Evolutionary conservation across 1,284 basidiomycete genomes (phyloP), one percentile per base, ranked within the genome.

Genomic region (Phellinidium pouzarii): DNA sequence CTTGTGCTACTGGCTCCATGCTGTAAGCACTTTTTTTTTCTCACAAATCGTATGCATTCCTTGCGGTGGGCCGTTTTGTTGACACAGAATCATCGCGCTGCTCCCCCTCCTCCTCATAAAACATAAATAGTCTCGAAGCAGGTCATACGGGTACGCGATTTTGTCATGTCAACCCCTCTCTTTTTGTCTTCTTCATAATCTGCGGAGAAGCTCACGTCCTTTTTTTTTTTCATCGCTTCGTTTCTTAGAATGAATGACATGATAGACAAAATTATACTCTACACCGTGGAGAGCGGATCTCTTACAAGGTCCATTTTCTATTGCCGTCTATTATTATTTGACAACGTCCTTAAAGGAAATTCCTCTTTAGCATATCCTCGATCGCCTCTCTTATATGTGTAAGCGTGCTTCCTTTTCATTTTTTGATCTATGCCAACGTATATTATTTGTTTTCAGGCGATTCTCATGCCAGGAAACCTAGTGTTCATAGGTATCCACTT

Each of bases 401-500:
- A 43, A 47, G 54, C 7, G 7, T 9, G 19, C 5, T 29, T 22
- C 1, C 4, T 25, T 7, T 25, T 17, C 20, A 19, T 36, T 9
- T 19, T 31, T n/a, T 19, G 14, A 22, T 42, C 19, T 7, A 3
- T 23, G 5, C 11, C 40, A n/a, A 26, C 9, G 38, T 20, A n/a
- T n/a, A n/a, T 34, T 26, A 26, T 42, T 23, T 14, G 12, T 46
- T 14, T 11, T 2, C 29, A 55, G 54, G 54, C 42, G 6, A 36
- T 52, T 1, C 48, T 43, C 12, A 55, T 55, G 54, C 54, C 54
- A 23, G 50, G 54, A 34, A 55, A 55, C 29, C 50, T 55, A 7
- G 44, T 55, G n/a, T 55, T 55, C 29, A 55, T 55, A 5, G 54
- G 38, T 3, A 50, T 55, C 9, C 54, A 55, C 19, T 55, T 55